These are phyloP conservation scores for Hygrocybe punicea DNA, from an alignment of 768 basidiomycete genomes.

Conservation along the genomic window DNA sequence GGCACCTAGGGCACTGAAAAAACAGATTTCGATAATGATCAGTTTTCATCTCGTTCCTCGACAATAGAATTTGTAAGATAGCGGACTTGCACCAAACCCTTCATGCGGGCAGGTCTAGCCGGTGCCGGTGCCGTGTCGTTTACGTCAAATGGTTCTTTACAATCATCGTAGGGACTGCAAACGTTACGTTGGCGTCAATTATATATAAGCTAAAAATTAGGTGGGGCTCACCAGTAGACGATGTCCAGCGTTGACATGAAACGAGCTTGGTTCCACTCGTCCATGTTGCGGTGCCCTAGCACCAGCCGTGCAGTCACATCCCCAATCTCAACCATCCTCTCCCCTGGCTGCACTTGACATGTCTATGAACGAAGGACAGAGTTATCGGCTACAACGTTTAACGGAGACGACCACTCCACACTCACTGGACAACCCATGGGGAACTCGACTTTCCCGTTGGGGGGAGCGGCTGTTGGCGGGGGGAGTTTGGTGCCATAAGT, in stretches of 20 bases:
- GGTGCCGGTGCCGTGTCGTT: no score
- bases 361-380: conserved; percentile 4
- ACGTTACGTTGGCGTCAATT: no score
- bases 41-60: not conserved
- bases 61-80: no score
- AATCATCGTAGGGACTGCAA: no score
- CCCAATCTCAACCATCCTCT: conserved; percentile 13
- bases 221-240: conserved; percentile 1
- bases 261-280: conserved; percentile 19
- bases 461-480: not conserved
- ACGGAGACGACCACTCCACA: not conserved
- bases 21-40: not conserved
- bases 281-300: conserved; percentile 15
- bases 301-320: conserved; percentile 17
- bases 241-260: conserved; percentile 17
- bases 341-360: conserved; percentile 13
- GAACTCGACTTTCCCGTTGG: conserved; percentile 13
- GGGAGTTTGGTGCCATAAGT: conserved; percentile 14
- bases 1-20: conserved; percentile 16
- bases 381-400: not conserved
- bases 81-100: no score
- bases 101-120: no score
- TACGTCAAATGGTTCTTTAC: no score
- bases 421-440: conserved; percentile 21
- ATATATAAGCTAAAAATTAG: no score